Evolutionary conservation across 176 grass and related monocot genomes (phyloP).

Genomic region (Avena sativa): DNA sequence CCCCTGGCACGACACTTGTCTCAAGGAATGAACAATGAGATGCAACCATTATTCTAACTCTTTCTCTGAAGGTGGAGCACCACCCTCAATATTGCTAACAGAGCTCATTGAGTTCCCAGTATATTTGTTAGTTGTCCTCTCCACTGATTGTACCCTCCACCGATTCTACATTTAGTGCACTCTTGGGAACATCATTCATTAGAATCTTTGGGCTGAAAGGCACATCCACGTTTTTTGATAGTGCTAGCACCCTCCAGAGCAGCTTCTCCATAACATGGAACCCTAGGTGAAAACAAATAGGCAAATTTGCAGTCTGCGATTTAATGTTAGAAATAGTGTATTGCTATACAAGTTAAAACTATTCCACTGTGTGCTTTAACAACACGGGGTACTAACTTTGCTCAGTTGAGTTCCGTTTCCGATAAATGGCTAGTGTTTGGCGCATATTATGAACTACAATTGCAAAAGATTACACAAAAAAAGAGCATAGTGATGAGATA

Average conservation of each 20-base stretch:
- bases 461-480: neutral
- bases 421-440: neutral
- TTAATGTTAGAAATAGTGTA: neutral
- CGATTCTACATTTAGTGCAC: conserved; percentile 2
- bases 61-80: conserved; percentile 37
- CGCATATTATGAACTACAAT: neutral
- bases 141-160: conserved; percentile 48
- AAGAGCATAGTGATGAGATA: neutral
- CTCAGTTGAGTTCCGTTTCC: too few species aligned
- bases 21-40: neutral
- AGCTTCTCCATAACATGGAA: neutral
- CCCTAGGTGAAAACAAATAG: neutral
- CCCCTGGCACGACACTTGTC: neutral
- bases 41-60: neutral
- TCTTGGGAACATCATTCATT: neutral
- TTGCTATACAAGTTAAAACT: too few species aligned
- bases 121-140: conserved; percentile 48
- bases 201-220: neutral
- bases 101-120: conserved; percentile 58
- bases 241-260: too few species aligned
- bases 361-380: neutral
- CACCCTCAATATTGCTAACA: conserved; percentile 50
- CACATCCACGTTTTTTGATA: neutral
- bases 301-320: neutral
- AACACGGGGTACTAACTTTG: too few species aligned